Percentiles rank a stretch among this genome's conserved stretches.
Evolutionary conservation across 2,329 filamentous ascomycete genomes (phyloP).

Genomic region (Arthrobotrys musiformis): DNA sequence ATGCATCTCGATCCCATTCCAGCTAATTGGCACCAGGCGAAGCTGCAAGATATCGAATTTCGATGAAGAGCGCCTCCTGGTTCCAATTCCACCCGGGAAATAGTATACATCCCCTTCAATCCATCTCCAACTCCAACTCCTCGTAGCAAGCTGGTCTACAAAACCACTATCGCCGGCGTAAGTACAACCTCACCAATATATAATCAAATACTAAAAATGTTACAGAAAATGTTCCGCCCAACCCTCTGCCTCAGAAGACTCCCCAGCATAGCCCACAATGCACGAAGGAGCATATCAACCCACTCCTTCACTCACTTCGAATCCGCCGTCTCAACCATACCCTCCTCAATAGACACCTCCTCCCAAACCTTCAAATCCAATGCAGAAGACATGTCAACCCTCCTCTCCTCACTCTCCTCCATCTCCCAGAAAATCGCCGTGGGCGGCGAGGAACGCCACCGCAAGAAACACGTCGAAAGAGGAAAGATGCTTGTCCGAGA

Average conservation of each 20-base stretch:
- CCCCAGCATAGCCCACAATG: background rate
- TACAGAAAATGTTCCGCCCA: conserved; percentile 31
- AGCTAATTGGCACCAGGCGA: background rate
- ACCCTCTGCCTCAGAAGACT: background rate
- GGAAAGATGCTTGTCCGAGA: conserved; percentile 96
- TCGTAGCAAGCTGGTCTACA: no score
- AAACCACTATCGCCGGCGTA: no score
- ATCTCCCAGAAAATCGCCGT: conserved; percentile 76
- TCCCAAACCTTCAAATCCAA: conserved; percentile 86
- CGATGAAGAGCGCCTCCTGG: conserved; percentile 32
- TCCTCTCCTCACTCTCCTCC: conserved; percentile 77
- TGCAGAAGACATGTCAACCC: conserved; percentile 77
- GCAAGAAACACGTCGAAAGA: conserved; percentile 84
- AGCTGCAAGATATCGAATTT: background rate
- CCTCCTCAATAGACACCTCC: conserved; percentile 77
- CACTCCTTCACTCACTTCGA: conserved; percentile 86
- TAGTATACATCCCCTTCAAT: background rate
- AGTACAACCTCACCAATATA: no score
- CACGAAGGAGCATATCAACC: conserved; percentile 69
- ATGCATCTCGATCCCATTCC: background rate
- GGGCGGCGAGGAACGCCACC: conserved; percentile 82
- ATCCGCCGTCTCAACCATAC: conserved; percentile 81
- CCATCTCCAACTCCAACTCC: no score
- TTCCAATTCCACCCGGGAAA: background rate
- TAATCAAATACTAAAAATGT: background rate